Evolutionary conservation across 1,139 yeast species (phyloP), one percentile per base, ranked within the genome.

Genomic region (Lodderomyces elongisporus): DNA sequence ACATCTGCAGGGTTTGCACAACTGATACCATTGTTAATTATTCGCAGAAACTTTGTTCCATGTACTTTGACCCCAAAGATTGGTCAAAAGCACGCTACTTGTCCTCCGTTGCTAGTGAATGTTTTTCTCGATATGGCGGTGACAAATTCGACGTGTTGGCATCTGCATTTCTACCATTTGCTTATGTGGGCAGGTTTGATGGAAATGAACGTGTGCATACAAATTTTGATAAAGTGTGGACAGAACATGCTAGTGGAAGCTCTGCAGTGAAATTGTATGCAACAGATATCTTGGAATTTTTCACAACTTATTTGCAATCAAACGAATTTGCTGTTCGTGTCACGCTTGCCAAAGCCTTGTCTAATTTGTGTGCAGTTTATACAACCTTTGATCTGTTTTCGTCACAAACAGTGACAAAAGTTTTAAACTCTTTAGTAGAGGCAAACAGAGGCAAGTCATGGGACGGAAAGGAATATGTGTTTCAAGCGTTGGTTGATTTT

Each of bases 401-500:
- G 9, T 45, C 48, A 2, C 42, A 49, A 3, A 47, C 57, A 26
- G 42, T 50, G 15, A 38, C 43, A 2, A 62, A 64, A 14, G 53
- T 88, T 16, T 70, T 85, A 36, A 59, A 62, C 0, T 63, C 79
- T 4, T 62, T 88, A 34, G 51, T 85, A 15, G 73, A 70, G 28
- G 77, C 95, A 0, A 69, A 81, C 39, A 66, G 70, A 36, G 96
- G 96, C 0, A 75, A 91, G 40, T 74, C 93, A 7, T 91, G 96
- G 94, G 71, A 71, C 14, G 97, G 97, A 6, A 91, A 91, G 50
- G 96, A 87, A 44, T 57, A 67, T 27, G 72, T 91, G 2, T 62
- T 87, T 20, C 77, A 75, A 27, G 87, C 96, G 0, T 58, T 89
- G 32, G 82, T 85, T 1, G 62, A 76, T 1, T 64, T 84, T 25